Base-by-base conservation (phyloP, 2,329 filamentous ascomycete species). In the Sporothrix humicola region DNA sequence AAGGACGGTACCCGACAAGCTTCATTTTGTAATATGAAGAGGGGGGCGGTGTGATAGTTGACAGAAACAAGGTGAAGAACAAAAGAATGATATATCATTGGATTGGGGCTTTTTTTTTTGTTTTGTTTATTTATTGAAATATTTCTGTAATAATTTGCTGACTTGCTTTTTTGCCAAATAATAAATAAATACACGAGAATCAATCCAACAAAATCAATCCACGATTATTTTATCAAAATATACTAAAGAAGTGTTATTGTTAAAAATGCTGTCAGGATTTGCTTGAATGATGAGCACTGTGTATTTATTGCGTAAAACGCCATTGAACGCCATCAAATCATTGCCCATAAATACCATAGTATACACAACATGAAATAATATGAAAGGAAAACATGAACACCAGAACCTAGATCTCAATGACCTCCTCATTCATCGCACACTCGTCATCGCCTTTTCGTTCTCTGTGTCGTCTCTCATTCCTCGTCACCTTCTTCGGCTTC, bases 401-500 rank as follows among this genome's bases (percentile, higher is more conserved):
- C 59, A n/a, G 10, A 37, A 58, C 6, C 42, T 10, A 65, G 8
- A 20, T 20, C 52, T 13, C 17, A n/a, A 20, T 4, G 44, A 54
- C 23, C 58, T n/a, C 9, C 58, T n/a, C 9, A 2, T 37, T 37
- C 31, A 37, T 37, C 31, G 3, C 31, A 7, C 37, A 17, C n/a
- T n/a, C 26, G 3, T 12, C 50, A 12, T 66, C 20, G 50, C 50
- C 2, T 70, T 44, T 10, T 69, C 31, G 31, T 37, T 37, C 31
- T 37, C 2, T 5, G 31, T 2, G 31, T 37, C 66, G 1, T 68
- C 73, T 0, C 12, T 66, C 42, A 66, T 48, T 66, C 61, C 42
- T 63, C 63, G 23, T 71, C 66, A 20, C 31, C 61, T 7, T 66
- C 42, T 20, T 66, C 61, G 10, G n/a, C 61, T 9, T 66, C 61